phyloP scores from a whole-genome alignment of 441 rosid species.

The Erysimum cheiri region DNA sequence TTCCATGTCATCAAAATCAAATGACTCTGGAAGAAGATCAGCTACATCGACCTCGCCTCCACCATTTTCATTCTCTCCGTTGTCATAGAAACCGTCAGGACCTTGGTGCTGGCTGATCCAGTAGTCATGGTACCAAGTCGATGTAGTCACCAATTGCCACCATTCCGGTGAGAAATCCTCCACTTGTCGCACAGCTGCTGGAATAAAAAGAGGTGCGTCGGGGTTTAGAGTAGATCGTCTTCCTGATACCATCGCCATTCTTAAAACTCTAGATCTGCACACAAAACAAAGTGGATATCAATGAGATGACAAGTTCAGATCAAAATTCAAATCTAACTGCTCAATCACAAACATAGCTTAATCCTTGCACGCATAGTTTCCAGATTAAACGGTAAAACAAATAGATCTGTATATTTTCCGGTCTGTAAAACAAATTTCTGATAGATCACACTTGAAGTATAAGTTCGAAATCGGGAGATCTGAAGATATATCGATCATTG shows the following conservation, averaged over 20 bases:
- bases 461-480: conserved; percentile 22
- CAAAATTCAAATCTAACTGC: not conserved
- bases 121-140: conserved; percentile 81
- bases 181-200: conserved; percentile 76
- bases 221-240: conserved; percentile 84
- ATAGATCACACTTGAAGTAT: not conserved
- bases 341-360: not conserved
- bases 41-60: conserved; percentile 47
- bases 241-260: conserved; percentile 81
- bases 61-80: conserved; percentile 45
- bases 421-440: conserved; percentile 1
- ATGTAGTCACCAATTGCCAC: conserved; percentile 85
- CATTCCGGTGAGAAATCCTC: conserved; percentile 96
- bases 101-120: conserved; percentile 79
- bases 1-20: conserved; percentile 67
- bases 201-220: conserved; percentile 79
- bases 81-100: conserved; percentile 64
- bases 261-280: conserved; percentile 39
- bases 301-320: not conserved
- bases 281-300: conserved; percentile 1
- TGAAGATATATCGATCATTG: not conserved
- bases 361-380: not conserved
- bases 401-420: conserved; percentile 7
- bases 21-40: conserved; percentile 67
- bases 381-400: not conserved